Evolutionary conservation across 192 early-diverging fungal species (phyloP).

Genomic region (Coemansia sp.): DNA sequence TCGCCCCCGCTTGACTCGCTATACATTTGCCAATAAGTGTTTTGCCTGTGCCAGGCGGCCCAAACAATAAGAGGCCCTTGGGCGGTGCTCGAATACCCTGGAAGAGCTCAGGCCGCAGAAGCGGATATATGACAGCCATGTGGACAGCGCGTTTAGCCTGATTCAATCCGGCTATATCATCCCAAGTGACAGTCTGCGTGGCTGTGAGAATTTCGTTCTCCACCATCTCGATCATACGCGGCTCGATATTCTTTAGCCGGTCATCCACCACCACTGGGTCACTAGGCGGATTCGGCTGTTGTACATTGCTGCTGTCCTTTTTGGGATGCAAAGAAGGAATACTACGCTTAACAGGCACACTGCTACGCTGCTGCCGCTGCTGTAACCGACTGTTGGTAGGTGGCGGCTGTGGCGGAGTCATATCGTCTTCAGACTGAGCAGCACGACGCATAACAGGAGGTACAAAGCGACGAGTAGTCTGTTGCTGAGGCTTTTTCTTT

Average conservation of each 20-base stretch:
- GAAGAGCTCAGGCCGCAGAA: conserved; percentile 82
- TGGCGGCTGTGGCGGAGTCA: background rate
- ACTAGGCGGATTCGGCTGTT: background rate
- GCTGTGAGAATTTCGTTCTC: conserved; percentile 85
- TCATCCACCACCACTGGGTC: conserved; percentile 61
- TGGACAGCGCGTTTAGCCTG: conserved; percentile 81
- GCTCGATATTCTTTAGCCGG: conserved; percentile 82
- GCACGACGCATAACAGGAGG: conserved; percentile 20
- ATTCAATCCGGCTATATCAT: conserved; percentile 83
- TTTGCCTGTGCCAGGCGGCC: conserved; percentile 84
- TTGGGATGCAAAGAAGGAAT: conserved; percentile 30
- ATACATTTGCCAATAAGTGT: conserved; percentile 92
- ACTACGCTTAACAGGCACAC: background rate
- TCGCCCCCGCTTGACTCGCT: conserved; percentile 82
- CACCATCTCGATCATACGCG: conserved; percentile 86
- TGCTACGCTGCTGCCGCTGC: background rate
- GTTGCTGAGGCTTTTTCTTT: conserved; percentile 5
- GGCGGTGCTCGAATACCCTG: conserved; percentile 79
- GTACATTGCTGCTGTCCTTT: background rate
- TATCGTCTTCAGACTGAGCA: conserved; percentile 22
- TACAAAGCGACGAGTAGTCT: conserved; percentile 21
- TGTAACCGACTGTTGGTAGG: background rate
- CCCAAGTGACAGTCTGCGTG: conserved; percentile 67
- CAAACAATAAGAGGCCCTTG: conserved; percentile 86
- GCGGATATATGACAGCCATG: conserved; percentile 84